Evolutionary conservation across 139 green algal species (phyloP).

Genomic region (Spirogloea muscicola): DNA sequence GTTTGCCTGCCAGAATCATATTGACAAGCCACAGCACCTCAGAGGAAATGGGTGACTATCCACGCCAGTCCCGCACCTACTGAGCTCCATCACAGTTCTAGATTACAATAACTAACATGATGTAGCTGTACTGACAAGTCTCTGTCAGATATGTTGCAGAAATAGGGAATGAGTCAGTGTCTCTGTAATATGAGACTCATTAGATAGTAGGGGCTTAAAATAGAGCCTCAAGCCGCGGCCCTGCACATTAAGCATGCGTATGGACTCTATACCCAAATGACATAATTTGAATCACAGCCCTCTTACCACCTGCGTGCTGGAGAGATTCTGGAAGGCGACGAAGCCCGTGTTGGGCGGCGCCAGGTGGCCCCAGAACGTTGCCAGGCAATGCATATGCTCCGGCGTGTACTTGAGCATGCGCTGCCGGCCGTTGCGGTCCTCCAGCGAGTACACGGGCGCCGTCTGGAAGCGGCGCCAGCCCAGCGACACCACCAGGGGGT

Average conservation of each 20-base stretch:
- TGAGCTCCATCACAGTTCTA: background rate
- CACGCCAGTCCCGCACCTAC: background rate
- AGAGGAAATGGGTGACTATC: background rate
- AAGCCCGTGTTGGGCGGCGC: slow-evolving; percentile 80
- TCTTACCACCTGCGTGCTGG: background rate
- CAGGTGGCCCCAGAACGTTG: slow-evolving; percentile 66
- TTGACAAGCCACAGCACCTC: background rate
- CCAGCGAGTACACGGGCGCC: slow-evolving; percentile 77
- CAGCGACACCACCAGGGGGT: slow-evolving; percentile 86
- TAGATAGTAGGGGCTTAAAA: too few species aligned
- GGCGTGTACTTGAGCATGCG: slow-evolving; percentile 95
- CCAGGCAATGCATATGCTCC: slow-evolving; percentile 96
- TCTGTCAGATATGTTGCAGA: too few species aligned
- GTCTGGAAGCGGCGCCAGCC: slow-evolving; percentile 95
- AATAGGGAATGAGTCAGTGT: too few species aligned
- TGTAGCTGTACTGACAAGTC: too few species aligned
- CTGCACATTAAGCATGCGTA: too few species aligned
- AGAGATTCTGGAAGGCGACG: slow-evolving; percentile 56
- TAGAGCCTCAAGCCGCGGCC: too few species aligned
- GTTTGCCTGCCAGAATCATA: slow-evolving; percentile 19
- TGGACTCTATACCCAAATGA: too few species aligned
- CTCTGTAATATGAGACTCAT: too few species aligned
- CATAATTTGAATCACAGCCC: too few species aligned
- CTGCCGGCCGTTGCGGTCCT: slow-evolving; percentile 85
- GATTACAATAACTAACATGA: too few species aligned